Percentiles rank a stretch among this genome's conserved stretches.
These are phyloP conservation scores for Nannizziopsis arthrosporioides DNA, from an alignment of 2,329 filamentous ascomycete genomes.

Conservation along the genomic window DNA sequence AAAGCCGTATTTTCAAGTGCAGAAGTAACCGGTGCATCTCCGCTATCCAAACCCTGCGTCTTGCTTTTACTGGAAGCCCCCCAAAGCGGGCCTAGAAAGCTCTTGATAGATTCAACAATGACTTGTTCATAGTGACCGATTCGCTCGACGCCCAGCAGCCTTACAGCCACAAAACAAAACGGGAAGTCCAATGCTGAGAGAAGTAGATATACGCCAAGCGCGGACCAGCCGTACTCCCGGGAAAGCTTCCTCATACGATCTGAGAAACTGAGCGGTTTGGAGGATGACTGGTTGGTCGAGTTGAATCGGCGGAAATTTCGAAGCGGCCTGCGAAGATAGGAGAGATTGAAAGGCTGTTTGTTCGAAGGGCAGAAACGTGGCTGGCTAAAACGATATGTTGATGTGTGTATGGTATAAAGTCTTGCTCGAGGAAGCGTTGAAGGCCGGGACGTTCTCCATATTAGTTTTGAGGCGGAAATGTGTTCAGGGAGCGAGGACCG, in stretches of 20 bases:
- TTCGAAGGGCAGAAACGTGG: not conserved
- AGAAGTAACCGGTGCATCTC: not conserved
- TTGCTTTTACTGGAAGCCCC: conserved; percentile 12
- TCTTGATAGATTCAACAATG: conserved; percentile 30
- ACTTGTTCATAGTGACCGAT: conserved; percentile 53
- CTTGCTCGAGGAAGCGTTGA: not conserved
- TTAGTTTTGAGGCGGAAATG: not conserved
- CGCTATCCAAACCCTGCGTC: not conserved
- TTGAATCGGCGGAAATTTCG: conserved; percentile 22
- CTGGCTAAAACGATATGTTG: not conserved
- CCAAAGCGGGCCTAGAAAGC: conserved; percentile 22
- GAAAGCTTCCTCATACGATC: conserved; percentile 70
- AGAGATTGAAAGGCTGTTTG: not conserved
- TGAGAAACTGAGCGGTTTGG: conserved; percentile 42
- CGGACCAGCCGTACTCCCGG: conserved; percentile 87
- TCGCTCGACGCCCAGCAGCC: conserved; percentile 67
- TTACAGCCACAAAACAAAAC: conserved; percentile 83
- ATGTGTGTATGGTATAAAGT: conserved; percentile 9
- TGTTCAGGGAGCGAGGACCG: not conserved
- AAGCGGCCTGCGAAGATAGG: conserved; percentile 5
- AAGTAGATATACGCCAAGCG: conserved; percentile 76
- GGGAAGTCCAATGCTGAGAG: conserved; percentile 84
- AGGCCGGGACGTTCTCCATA: conserved; percentile 12
- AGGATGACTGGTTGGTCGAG: conserved; percentile 18
- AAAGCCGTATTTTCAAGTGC: conserved; percentile 1